These are phyloP conservation scores for Pseudogymnoascus sp. DNA, from an alignment of 2,329 filamentous ascomycete genomes.

Conservation along the genomic window DNA sequence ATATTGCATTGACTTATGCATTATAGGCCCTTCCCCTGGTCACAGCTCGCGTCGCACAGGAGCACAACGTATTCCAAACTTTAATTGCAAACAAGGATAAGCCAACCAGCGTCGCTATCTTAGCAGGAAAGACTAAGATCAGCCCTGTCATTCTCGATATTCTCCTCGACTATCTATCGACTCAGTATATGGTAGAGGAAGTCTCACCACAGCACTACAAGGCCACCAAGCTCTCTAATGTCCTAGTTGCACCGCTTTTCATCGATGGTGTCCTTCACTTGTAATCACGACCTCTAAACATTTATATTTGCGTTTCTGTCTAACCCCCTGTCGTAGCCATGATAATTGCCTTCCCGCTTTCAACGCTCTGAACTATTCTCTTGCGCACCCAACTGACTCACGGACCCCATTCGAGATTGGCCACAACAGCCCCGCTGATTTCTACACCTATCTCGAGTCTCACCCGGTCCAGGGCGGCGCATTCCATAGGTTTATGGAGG, in stretches of 20 bases:
- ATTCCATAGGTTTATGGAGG: conserved; percentile 25
- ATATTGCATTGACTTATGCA: background rate
- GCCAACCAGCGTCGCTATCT: background rate
- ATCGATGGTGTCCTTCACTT: conserved; percentile 11
- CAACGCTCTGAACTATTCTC: conserved; percentile 8
- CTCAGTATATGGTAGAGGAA: conserved; percentile 10
- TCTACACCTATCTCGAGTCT: conserved; percentile 12
- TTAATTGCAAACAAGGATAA: conserved; percentile 6
- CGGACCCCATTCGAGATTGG: conserved; percentile 11
- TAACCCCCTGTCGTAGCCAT: conserved; percentile 10
- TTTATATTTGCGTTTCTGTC: background rate
- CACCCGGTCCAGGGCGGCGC: conserved; percentile 16
- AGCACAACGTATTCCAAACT: conserved; percentile 9
- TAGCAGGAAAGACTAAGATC: conserved; percentile 10
- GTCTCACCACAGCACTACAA: conserved; percentile 8
- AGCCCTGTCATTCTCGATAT: conserved; percentile 5
- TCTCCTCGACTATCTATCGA: conserved; percentile 11
- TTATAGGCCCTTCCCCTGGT: background rate
- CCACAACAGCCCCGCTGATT: background rate
- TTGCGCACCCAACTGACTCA: background rate
- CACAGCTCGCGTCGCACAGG: background rate
- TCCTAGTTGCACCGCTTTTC: conserved; percentile 12
- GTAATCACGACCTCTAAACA: background rate
- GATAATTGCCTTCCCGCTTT: conserved; percentile 13
- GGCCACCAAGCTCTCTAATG: conserved; percentile 7